Conservation (phyloP, 495 filamentous ascomycete species). For the Neurospora sp. region DNA sequence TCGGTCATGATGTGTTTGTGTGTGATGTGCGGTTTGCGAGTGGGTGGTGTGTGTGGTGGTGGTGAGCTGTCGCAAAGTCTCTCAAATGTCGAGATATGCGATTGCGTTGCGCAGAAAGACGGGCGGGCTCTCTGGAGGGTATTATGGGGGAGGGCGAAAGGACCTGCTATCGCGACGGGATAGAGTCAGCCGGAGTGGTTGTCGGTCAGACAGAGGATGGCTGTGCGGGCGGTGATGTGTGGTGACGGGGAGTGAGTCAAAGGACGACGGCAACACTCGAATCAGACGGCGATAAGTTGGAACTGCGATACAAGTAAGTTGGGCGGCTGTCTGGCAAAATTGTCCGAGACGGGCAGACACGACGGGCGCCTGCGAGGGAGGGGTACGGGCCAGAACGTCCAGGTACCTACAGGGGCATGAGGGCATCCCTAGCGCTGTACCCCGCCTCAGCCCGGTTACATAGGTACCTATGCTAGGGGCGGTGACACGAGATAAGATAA, state of each 20-base stretch:
- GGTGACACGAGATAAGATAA: not conserved
- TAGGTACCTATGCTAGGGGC: not conserved
- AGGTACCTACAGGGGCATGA: not conserved
- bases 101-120: not conserved
- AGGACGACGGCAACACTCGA: not conserved
- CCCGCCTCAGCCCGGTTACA: not conserved
- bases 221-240: not conserved
- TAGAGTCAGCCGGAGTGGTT: not conserved
- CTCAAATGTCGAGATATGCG: not conserved
- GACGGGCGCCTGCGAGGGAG: not conserved
- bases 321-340: not conserved
- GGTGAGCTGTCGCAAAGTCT: not conserved
- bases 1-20: constrained; percentile 40
- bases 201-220: not conserved
- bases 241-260: not conserved
- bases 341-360: not conserved
- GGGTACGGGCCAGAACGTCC: not conserved
- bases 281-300: not conserved
- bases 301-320: not conserved
- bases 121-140: not conserved
- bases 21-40: not conserved
- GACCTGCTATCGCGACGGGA: not conserved
- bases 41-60: not conserved
- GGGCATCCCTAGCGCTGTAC: not conserved
- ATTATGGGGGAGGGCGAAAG: not conserved